Evolutionary conservation across 148 eudicot genomes (phyloP).

Genomic region (Rhododendron ovatum): DNA sequence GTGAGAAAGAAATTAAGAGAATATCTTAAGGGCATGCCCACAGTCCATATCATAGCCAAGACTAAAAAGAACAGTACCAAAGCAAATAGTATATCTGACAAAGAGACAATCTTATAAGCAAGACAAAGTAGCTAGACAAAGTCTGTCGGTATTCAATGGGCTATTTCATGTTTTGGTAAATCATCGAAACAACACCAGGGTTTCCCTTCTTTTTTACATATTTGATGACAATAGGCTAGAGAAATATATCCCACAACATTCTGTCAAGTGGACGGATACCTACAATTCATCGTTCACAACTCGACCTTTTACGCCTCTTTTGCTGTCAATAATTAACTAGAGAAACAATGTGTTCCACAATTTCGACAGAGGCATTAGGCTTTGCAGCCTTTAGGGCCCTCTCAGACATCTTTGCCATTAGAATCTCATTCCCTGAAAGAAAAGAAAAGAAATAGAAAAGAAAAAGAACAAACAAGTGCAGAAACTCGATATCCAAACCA

Average conservation of each 20-base stretch:
- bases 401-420: slow-evolving; percentile 48
- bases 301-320: background rate
- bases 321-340: slow-evolving; percentile 10
- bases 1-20: too few relatives aligned
- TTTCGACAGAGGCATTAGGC: slow-evolving; percentile 52
- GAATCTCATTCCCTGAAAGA: slow-evolving; percentile 40
- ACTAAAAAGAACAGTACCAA: too few relatives aligned
- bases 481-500: background rate
- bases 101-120: background rate
- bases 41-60: too few relatives aligned
- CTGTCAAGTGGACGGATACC: background rate
- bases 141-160: background rate
- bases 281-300: background rate
- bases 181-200: background rate
- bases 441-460: background rate
- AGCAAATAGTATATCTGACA: too few relatives aligned
- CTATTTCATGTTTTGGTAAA: background rate
- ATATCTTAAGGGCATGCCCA: too few relatives aligned
- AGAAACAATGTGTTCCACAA: slow-evolving; percentile 36
- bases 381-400: slow-evolving; percentile 55
- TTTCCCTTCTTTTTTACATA: too few relatives aligned
- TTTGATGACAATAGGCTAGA: background rate
- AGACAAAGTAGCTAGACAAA: background rate
- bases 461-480: too few relatives aligned
- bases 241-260: background rate